phyloP scores from a whole-genome alignment of 345 rosid species.

The Sonneratia alba region DNA sequence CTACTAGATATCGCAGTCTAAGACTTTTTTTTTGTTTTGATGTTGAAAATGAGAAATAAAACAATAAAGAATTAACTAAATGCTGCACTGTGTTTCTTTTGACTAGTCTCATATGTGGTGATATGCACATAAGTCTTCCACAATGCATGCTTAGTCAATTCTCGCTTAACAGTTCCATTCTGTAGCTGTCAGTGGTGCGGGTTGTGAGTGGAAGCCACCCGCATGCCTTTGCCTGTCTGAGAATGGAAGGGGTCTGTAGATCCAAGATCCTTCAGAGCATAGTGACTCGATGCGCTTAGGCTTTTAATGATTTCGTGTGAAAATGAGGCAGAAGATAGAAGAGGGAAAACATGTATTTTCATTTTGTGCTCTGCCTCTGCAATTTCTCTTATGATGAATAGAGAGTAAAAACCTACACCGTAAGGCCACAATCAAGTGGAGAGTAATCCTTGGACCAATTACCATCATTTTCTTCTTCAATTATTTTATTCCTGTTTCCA shows the following conservation, averaged over 20 bases:
- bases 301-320: neutral
- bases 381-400: conserved; percentile 7
- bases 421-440: conserved; percentile 17
- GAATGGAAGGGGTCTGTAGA: neutral
- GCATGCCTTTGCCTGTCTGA: neutral
- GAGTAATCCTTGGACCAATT: conserved; percentile 27
- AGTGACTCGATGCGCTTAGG: neutral
- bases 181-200: neutral
- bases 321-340: neutral
- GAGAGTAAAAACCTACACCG: conserved; percentile 27
- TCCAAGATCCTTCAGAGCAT: neutral
- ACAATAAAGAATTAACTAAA: neutral
- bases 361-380: neutral
- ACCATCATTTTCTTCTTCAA: conserved; percentile 1
- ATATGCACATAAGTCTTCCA: conserved; percentile 1
- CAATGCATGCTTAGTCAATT: conserved; percentile 15
- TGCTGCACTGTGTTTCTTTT: conserved; percentile 7
- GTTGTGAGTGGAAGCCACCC: conserved; percentile 4
- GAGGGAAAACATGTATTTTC: neutral
- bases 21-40: conserved; percentile 16
- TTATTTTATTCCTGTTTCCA: neutral
- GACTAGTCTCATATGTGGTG: conserved; percentile 18
- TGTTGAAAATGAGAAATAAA: conserved; percentile 4
- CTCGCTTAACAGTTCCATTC: conserved; percentile 10
- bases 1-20: conserved; percentile 34